Conservation (phyloP, 2,329 filamentous ascomycete species). For the Lecanicillium sp. region DNA sequence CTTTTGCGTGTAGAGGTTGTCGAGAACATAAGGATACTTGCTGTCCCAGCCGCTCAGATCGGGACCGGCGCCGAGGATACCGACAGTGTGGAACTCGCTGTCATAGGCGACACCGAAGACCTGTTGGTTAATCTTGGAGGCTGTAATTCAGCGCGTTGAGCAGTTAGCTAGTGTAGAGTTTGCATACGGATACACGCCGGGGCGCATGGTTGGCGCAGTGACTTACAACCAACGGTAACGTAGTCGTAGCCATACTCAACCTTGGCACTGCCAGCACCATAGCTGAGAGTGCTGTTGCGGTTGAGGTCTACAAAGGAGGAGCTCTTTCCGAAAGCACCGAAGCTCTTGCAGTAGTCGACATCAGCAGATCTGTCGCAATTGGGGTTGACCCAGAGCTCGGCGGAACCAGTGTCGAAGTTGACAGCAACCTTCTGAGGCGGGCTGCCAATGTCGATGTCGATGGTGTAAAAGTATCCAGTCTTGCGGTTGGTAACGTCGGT, state of each 20-base stretch:
- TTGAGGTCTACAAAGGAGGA: constrained; percentile 20
- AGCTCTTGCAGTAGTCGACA: constrained; percentile 17
- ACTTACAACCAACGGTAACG: constrained; percentile 25
- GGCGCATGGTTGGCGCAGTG: neutral
- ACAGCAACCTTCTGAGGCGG: constrained; percentile 29
- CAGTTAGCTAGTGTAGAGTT: constrained; percentile 7
- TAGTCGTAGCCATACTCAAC: constrained; percentile 26
- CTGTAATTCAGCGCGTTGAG: too few relatives aligned
- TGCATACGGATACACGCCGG: too few relatives aligned
- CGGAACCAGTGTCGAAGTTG: constrained; percentile 33
- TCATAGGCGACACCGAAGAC: constrained; percentile 28
- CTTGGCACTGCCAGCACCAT: constrained; percentile 23
- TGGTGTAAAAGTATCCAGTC: constrained; percentile 29
- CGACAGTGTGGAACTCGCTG: constrained; percentile 19
- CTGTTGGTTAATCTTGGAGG: constrained; percentile 23
- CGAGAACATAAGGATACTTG: constrained; percentile 26
- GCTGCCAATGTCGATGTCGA: constrained; percentile 28
- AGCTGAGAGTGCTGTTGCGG: constrained; percentile 18
- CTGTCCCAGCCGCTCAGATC: constrained; percentile 23
- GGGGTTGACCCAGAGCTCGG: constrained; percentile 35
- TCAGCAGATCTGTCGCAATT: constrained; percentile 24
- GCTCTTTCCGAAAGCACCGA: constrained; percentile 22
- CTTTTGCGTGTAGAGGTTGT: constrained; percentile 24
- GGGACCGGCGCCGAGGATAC: constrained; percentile 28
- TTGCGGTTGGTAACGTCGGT: constrained; percentile 16